Conservation (phyloP, 2,329 filamentous ascomycete genomes). For the Colletotrichum tabaci region DNA sequence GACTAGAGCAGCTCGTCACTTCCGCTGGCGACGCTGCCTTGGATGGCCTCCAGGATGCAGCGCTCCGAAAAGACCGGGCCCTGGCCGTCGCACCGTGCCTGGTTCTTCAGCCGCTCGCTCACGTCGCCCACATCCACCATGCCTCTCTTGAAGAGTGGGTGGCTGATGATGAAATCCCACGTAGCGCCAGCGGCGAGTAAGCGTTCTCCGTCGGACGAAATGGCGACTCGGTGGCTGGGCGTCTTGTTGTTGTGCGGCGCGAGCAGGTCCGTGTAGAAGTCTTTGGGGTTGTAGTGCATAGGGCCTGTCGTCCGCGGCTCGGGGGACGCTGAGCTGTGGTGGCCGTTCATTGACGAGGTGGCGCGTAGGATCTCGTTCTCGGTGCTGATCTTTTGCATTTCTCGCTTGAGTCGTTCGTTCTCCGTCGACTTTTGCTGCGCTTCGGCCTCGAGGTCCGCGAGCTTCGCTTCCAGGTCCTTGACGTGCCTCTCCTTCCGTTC, state of each 20-base stretch:
- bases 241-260: constrained; percentile 74
- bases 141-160: constrained; percentile 82
- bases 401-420: constrained; percentile 88
- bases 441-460: constrained; percentile 81
- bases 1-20: constrained; percentile 78
- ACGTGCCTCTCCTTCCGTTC: constrained; percentile 96
- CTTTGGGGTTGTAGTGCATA: constrained; percentile 79
- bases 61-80: constrained; percentile 90
- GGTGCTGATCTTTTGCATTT: constrained; percentile 86
- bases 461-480: constrained; percentile 90
- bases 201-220: constrained; percentile 75
- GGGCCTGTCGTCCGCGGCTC: constrained; percentile 74
- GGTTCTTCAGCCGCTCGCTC: constrained; percentile 81
- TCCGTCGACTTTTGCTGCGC: constrained; percentile 82
- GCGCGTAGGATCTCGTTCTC: constrained; percentile 95
- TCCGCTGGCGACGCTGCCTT: constrained; percentile 82
- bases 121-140: constrained; percentile 87
- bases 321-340: constrained; percentile 58
- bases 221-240: constrained; percentile 78
- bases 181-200: constrained; percentile 83
- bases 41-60: constrained; percentile 80
- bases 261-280: constrained; percentile 78
- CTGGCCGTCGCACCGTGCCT: constrained; percentile 87
- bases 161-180: constrained; percentile 90
- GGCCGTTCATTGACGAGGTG: constrained; percentile 68